Conservation (phyloP, 176 grass and related monocot genomes). For the Eragrostis nindensis region DNA sequence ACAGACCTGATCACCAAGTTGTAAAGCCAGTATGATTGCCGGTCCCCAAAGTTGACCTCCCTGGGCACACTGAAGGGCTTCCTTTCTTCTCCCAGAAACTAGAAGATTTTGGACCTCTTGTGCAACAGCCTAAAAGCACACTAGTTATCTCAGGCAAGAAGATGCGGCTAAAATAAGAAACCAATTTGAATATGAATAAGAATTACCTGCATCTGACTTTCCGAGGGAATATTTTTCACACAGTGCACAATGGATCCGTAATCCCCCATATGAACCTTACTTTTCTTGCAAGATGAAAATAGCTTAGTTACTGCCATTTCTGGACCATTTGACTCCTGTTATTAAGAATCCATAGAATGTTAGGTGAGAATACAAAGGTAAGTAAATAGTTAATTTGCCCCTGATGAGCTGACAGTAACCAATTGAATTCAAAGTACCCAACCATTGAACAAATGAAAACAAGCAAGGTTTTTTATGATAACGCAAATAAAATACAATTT, state of each 20-base stretch:
- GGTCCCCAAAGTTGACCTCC: constrained; percentile 98
- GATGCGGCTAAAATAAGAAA: constrained; percentile 8
- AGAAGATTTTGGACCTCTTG: constrained; percentile 92
- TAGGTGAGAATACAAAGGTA: neutral
- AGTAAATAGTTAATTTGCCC: neutral
- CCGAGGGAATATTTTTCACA: constrained; percentile 76
- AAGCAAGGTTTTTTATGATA: neutral
- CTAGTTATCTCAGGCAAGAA: constrained; percentile 39
- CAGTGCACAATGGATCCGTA: constrained; percentile 59
- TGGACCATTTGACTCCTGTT: constrained; percentile 78
- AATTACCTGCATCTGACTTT: constrained; percentile 85
- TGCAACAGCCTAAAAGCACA: constrained; percentile 72
- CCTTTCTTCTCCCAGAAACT: constrained; percentile 92
- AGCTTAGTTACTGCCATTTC: constrained; percentile 96
- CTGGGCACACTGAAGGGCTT: constrained; percentile 87
- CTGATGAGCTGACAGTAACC: neutral
- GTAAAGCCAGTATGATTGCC: constrained; percentile 89
- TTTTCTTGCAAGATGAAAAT: constrained; percentile 81
- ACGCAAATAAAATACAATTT: neutral
- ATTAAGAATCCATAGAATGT: constrained; percentile 36
- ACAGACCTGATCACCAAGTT: constrained; percentile 88
- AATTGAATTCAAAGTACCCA: neutral
- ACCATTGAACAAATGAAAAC: neutral
- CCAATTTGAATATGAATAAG: constrained; percentile 18
- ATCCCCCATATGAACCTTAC: constrained; percentile 36